phyloP scores from a whole-genome alignment of 345 rosid genomes.

The Rhodamnia rubescens region DNA sequence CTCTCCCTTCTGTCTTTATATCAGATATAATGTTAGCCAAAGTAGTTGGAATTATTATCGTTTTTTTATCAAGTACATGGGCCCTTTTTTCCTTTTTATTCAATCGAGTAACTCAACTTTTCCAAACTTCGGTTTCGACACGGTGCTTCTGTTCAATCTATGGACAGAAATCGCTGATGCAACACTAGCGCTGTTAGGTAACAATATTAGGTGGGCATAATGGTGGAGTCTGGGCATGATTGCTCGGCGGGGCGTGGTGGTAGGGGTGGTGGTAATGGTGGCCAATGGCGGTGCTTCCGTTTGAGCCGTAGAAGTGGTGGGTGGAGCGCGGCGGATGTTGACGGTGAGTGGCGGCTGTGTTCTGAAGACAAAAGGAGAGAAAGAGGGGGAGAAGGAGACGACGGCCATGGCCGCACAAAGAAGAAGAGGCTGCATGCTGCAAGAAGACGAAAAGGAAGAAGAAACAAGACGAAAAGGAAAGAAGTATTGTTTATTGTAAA shows the following conservation, averaged over 20 bases:
- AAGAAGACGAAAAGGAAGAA: background rate
- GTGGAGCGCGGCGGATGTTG: background rate
- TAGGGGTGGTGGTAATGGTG: background rate
- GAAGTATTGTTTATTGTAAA: background rate
- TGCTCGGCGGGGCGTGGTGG: background rate
- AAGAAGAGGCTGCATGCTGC: background rate
- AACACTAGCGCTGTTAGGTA: background rate
- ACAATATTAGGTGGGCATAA: too few species aligned
- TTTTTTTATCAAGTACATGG: background rate
- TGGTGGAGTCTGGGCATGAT: too few species aligned
- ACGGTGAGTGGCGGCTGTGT: background rate
- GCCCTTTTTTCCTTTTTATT: background rate
- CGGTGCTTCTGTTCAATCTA: background rate
- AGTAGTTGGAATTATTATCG: too few species aligned
- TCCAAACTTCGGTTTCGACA: background rate
- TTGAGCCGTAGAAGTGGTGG: background rate
- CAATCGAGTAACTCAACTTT: background rate
- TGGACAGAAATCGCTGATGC: background rate
- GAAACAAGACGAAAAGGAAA: background rate
- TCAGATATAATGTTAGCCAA: background rate
- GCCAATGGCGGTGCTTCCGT: background rate
- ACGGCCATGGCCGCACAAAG: background rate
- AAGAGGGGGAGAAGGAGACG: background rate
- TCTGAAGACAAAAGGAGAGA: background rate
- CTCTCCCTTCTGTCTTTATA: background rate